Evolutionary conservation across 441 rosid genomes (phyloP), one percentile per base, ranked within the genome.

Genomic region (Syzygium syzygioides): DNA sequence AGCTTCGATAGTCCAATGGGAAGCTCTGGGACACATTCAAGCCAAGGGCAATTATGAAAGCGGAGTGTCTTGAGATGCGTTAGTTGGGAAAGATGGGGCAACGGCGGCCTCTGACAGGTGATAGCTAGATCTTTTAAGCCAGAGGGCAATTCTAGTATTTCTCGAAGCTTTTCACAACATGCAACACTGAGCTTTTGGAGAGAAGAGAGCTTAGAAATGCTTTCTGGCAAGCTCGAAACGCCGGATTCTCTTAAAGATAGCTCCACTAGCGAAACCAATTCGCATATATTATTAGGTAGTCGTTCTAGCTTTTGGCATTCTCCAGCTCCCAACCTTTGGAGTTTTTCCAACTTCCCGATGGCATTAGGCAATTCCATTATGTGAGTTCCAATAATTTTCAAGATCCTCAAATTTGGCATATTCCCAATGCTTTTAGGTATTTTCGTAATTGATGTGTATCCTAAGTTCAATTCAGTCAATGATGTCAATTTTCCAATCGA

Each of bases 181-280:
- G 0, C 3, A 60, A 60, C 32, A 28, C 6, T 7, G 4, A 60
- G 66, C 14, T 13, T 7, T 10, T 28, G 66, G 66, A 60, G 66
- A 60, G 32, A 60, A 60, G 66, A 60, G 18, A 60, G 66, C 66
- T 60, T 60, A 60, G 32, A 60, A 60, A 60, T 60, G 66, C 66
- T 28, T 60, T 60, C 0, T 1, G 66, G 66, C 66, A 60, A 28
- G 66, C 18, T 26, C 0, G 18, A 28, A 28, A 60, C 14, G 32
- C 18, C 32, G 0, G 32, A 26, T 15, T 60, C 15, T 0, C 3
- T 3, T 60, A 60, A 60, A 28, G 3, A 5, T 13, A 60, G 66
- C 32, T 60, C 14, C 32, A 28, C 32, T 3, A 60, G 9, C 9
- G 4, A 60, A 60, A 60, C 66, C 18, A 60, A 0, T 60, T 60